Percentiles rank a stretch among this genome's conserved stretches.
Conservation (phyloP, 768 basidiomycete genomes). For the Pholiota molesta region DNA sequence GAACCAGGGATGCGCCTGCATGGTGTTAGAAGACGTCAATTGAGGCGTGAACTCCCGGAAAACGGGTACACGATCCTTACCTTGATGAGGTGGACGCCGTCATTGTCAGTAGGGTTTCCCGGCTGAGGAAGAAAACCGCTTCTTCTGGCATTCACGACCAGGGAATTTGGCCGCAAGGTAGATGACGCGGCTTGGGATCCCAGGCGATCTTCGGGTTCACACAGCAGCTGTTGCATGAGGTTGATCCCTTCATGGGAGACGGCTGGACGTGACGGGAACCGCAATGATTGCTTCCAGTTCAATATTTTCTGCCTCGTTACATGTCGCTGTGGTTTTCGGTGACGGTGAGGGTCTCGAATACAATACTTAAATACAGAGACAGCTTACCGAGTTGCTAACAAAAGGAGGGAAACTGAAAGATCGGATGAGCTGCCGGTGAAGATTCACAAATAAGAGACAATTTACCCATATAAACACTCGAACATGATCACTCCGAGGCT, state of each 20-base stretch:
- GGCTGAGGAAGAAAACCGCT: slow-evolving; percentile 65
- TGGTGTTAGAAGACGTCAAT: slow-evolving; percentile 12
- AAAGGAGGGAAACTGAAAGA: slow-evolving; percentile 85
- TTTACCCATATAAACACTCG: slow-evolving; percentile 90
- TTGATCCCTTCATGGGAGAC: slow-evolving; percentile 87
- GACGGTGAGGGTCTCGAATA: slow-evolving; percentile 18
- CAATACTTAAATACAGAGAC: slow-evolving; percentile 8
- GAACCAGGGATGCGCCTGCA: slow-evolving; percentile 88
- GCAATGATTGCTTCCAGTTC: slow-evolving; percentile 89
- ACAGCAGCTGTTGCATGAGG: slow-evolving; percentile 87
- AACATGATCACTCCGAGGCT: slow-evolving; percentile 96
- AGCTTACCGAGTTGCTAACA: slow-evolving; percentile 86
- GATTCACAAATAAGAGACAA: slow-evolving; percentile 25
- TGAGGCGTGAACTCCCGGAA: slow-evolving; percentile 13
- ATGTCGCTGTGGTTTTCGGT: slow-evolving; percentile 62
- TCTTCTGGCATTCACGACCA: slow-evolving; percentile 73
- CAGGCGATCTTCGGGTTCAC: slow-evolving; percentile 94
- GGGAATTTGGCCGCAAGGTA: slow-evolving; percentile 74
- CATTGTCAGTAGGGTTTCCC: slow-evolving; percentile 55
- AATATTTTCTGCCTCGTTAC: slow-evolving; percentile 96
- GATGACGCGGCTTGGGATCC: slow-evolving; percentile 74
- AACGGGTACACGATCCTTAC: slow-evolving; percentile 37
- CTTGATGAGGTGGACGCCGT: slow-evolving; percentile 93
- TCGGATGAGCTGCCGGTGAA: slow-evolving; percentile 11
- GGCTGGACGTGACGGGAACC: slow-evolving; percentile 81